Base-by-base conservation (phyloP, 495 filamentous ascomycete genomes). In the Hypoxylon crocopeplum region DNA sequence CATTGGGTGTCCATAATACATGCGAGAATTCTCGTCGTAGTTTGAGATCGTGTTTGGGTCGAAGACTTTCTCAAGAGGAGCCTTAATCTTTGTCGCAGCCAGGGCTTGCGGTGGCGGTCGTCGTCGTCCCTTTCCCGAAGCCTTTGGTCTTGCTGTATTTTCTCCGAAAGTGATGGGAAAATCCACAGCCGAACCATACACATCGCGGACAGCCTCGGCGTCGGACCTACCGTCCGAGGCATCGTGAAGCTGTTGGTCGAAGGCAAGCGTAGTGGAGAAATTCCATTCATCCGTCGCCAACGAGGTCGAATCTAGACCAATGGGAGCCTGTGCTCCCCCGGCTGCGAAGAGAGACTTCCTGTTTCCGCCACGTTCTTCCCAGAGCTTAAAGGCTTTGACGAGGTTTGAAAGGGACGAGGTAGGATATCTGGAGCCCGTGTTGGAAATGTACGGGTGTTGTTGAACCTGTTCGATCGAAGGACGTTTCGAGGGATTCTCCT, bases 191-290 rank as follows among this genome's bases (percentile, higher is more conserved):
- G 71, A 71, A 12, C 81, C 79, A 65, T 82, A 81, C 13, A 78
- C 81, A 55, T 84, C 77, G 54, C 70, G 71, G 15, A 83, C 71
- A 24, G 81, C 75, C 54, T 80, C 74, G 5, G 52, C 56, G 22
- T 66, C 64, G 7, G 54, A 59, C 12, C 19, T 54, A 8, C 62
- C 65, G 20, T 70, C 68, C 8, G 75, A 67, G 61, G 75, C 72
- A 37, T 76, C 67, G 29, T 72, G 75, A 29, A 83, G 77, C 46
- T 81, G 73, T 51, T 85, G 80, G 65, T 95, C 88, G 68, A 96
- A 96, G 7, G 86, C 88, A 49, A 90, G 87, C 0, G 91, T 94
- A 0, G 89, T 92, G 67, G 89, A 92, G 66, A 97, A 97, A 63
- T 93, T 96, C 91, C 94, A 97, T 61, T 93, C 89, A 54, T 92